A percentile compares a stretch with the other conserved stretches of the same genome.
Conservation (phyloP, 306 rosid species). For the Pachyrhizus erosus region DNA sequence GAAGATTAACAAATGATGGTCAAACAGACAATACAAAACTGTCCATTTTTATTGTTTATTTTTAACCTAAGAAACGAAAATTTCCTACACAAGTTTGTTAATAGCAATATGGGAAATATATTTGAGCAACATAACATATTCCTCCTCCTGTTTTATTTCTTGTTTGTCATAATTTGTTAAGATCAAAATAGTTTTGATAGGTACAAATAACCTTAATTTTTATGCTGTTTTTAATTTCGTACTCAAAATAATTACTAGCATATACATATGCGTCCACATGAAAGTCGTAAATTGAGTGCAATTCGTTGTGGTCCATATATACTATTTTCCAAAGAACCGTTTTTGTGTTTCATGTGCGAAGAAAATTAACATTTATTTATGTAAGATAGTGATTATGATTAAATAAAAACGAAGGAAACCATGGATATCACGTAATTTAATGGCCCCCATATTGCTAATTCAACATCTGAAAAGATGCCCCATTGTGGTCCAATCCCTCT, state of each 20-base stretch:
- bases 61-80: neutral
- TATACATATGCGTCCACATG: neutral
- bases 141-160: neutral
- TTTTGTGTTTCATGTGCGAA: neutral
- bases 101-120: neutral
- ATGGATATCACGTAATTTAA: constrained; percentile 40
- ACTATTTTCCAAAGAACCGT: neutral
- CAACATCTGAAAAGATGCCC: constrained; percentile 70
- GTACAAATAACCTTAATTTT: neutral
- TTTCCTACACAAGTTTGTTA: neutral
- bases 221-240: neutral
- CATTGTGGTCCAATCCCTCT: constrained; percentile 66
- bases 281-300: neutral
- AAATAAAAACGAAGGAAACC: constrained; percentile 32
- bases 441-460: constrained; percentile 58
- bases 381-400: neutral
- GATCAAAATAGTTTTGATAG: neutral
- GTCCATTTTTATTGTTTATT: neutral
- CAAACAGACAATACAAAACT: neutral
- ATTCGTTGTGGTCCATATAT: neutral
- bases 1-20: constrained; percentile 36
- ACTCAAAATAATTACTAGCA: neutral
- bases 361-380: neutral
- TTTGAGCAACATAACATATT: neutral
- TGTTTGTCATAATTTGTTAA: neutral